Conservation (phyloP, 176 grass and related monocot species). For the Aegilops tauschii region DNA sequence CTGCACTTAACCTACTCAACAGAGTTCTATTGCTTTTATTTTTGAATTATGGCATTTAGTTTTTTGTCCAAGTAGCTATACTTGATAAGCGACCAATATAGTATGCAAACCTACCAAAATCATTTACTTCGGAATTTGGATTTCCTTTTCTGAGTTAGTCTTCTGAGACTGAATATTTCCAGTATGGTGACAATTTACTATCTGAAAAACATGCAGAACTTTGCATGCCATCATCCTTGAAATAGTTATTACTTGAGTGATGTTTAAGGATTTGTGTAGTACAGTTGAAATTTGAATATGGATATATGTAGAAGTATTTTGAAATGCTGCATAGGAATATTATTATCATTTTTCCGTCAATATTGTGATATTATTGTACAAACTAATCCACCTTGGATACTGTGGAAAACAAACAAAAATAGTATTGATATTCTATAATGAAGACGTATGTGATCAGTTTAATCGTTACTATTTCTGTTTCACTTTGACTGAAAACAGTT, state of each 20-base stretch:
- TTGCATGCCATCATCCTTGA: conserved; percentile 2
- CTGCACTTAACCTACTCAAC: neutral
- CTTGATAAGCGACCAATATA: neutral
- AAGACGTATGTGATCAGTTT: neutral
- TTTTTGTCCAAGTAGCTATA: neutral
- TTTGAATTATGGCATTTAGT: neutral
- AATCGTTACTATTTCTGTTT: neutral
- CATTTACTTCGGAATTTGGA: neutral
- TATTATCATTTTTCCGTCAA: neutral
- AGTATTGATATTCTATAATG: neutral
- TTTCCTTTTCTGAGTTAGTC: no score
- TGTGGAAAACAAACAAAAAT: neutral
- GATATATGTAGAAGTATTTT: neutral
- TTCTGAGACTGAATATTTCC: neutral
- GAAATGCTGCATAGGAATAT: neutral
- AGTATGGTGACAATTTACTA: neutral
- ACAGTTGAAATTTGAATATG: neutral
- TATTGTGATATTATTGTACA: no score
- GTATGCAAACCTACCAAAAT: conserved; percentile 6
- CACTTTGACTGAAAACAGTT: neutral
- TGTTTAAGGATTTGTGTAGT: neutral
- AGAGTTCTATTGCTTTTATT: neutral
- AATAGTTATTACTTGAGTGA: neutral
- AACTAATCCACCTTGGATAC: conserved; percentile 6
- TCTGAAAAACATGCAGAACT: neutral